phyloP scores from a whole-genome alignment of 352 stramenopile genomes.

The Pythium graminicola region DNA sequence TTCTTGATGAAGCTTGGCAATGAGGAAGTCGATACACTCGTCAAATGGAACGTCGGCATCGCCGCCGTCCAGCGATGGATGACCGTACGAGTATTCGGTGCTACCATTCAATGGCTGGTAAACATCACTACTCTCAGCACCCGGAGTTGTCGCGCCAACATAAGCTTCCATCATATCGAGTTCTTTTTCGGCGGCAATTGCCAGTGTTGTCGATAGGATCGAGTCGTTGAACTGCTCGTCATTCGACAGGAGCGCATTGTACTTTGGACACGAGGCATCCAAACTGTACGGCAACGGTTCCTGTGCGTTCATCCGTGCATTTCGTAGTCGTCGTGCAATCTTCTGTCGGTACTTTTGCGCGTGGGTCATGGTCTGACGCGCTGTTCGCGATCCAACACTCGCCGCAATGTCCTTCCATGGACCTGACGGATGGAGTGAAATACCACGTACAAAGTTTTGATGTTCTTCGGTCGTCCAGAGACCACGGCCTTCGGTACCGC shows the following conservation, averaged over 20 bases:
- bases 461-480: conserved; percentile 75
- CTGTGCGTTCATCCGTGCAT: conserved; percentile 61
- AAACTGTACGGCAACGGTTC: conserved; percentile 61
- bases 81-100: conserved; percentile 18
- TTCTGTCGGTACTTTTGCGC: conserved; percentile 84
- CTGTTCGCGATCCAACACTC: conserved; percentile 63
- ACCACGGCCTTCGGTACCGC: conserved; percentile 42
- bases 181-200: conserved; percentile 62
- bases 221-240: conserved; percentile 80
- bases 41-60: conserved; percentile 64
- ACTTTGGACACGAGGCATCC: conserved; percentile 53
- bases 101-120: conserved; percentile 42
- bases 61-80: conserved; percentile 25
- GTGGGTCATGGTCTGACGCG: conserved; percentile 75
- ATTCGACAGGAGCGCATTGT: conserved; percentile 59
- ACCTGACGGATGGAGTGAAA: conserved; percentile 67
- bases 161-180: conserved; percentile 50
- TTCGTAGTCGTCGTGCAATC: conserved; percentile 62
- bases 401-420: conserved; percentile 75
- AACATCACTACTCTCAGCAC: conserved; percentile 3
- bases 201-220: conserved; percentile 66
- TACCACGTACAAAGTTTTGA: conserved; percentile 62
- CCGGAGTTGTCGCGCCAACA: conserved; percentile 15
- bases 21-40: conserved; percentile 78
- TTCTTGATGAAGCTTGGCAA: conserved; percentile 33